Conservation (phyloP, 164 flowering plant genomes). For the Litsea cubeba region DNA sequence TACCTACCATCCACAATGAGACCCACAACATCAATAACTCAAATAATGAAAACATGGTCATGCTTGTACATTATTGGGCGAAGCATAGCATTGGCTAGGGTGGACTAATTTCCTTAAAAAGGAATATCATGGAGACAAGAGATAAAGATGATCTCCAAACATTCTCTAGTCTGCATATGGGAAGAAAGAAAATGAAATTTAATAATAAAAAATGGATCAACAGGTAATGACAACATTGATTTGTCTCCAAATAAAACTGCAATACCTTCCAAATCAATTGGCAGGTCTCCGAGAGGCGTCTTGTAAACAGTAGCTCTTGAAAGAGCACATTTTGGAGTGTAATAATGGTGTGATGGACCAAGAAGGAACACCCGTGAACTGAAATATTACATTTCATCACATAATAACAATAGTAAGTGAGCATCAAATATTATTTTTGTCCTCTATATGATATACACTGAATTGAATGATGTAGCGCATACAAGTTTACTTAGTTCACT, state of each 20-base stretch:
- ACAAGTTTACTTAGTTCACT: background rate
- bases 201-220: background rate
- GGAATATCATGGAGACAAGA: background rate
- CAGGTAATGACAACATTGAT: background rate
- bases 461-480: background rate
- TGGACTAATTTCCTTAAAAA: background rate
- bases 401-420: conserved; percentile 13
- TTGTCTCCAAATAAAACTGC: background rate
- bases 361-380: conserved; percentile 90
- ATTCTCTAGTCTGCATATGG: background rate
- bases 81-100: background rate
- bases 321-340: conserved; percentile 95
- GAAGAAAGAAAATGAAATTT: background rate
- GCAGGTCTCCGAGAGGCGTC: conserved; percentile 90
- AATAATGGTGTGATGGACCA: conserved; percentile 97
- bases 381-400: conserved; percentile 24
- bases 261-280: conserved; percentile 91
- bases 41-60: background rate
- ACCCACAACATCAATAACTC: background rate
- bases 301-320: conserved; percentile 73
- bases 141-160: background rate
- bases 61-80: background rate
- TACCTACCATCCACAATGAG: background rate
- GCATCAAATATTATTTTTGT: background rate
- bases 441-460: background rate